Base-by-base conservation (phyloP, 305 asterid species). In the Fraxinus sp. region DNA sequence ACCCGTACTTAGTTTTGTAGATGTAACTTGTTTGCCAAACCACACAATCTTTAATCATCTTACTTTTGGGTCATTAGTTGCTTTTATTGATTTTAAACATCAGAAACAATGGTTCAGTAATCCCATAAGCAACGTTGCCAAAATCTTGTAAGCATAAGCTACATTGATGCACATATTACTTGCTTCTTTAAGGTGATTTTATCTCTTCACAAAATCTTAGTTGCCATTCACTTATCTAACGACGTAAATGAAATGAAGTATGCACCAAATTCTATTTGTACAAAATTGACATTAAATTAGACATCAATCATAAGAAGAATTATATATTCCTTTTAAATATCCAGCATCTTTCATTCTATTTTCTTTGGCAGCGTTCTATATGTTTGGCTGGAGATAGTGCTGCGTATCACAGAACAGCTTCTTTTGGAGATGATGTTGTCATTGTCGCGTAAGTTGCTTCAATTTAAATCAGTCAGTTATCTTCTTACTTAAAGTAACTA, bases 341-440 rank as follows among this genome's bases (percentile, higher is more conserved):
- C 39, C 4, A 30, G 33, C 41, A 30, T 70, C 41, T 70, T 14
- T 70, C 39, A 11, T 14, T 70, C 75, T 32, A 30, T 80, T 73
- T 81, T 24, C 55, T 84, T 80, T 37, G 82, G 78, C 89, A 95
- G 98, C 86, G 92, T 83, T 94, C 93, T 16, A 74, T 78, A 39
- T 95, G 99, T 88, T 74, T 79, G 84, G 97, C 95, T 71, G 93
- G 92, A 80, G 92, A 86, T 37, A 82, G 73, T 83, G 81, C 90
- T 83, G 89, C 75, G 13, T 68, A 28, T 68, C 75, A 68, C 13
- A 68, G 75, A 70, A 70, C 39, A 70, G 75, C 75, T 70, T 28
- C 93, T 78, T 89, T 79, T 70, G 98, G 94, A 83, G 99, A 95
- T 68, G 99, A 94, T 86, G 91, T 95, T 28, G 99, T 95, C 83